Base-by-base conservation (phyloP, 1,139 yeast species). In the Geotrichum macrosporum region DNA sequence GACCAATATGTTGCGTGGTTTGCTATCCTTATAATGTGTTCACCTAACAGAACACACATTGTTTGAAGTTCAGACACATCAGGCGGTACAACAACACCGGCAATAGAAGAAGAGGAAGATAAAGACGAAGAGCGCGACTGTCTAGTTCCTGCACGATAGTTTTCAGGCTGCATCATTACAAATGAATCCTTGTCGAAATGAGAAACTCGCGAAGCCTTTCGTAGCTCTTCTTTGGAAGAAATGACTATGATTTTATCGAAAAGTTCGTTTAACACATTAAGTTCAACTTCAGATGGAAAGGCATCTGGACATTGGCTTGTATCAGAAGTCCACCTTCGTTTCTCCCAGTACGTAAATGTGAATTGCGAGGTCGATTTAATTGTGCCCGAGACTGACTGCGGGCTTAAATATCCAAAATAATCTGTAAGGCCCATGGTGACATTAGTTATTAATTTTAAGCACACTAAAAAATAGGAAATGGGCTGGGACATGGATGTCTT, bases 1-100 rank as follows among this genome's bases (percentile, higher is more conserved):
- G 44, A 35, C 50, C 52, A 49, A 32, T 46, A 44, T 9, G 50
- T 43, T 4, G 52, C 46, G 27, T 49, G 42, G 18, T 40, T 38
- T 2, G 52, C 50, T 8, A 43, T 29, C 22, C 46, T 39, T 13
- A 27, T 29, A 24, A 46, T 46, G 35, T 49, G 52, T 32, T 49
- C 50, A 21, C 52, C 52, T 8, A 49, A 35, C 32, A 46, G 24
- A 12, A 46, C 18, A 20, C 49, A 46, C 27, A 40, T 8, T 9
- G 49, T 41, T 16, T 41, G 35, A 6, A 46, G 26, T 15, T 35
- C 30, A 12, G n/a, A 26, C 18, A 40, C 4, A 20, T 13, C 26
- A 12, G 19, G 5, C 31, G 10, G 18, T 12, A 32, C 31, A 16
- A 29, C 6, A 12, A 13, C 35, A 8, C 32, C 20, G 8, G 27